Base-by-base conservation (phyloP, 371 early-diverging fungal genomes). In the Mortierella sp. region DNA sequence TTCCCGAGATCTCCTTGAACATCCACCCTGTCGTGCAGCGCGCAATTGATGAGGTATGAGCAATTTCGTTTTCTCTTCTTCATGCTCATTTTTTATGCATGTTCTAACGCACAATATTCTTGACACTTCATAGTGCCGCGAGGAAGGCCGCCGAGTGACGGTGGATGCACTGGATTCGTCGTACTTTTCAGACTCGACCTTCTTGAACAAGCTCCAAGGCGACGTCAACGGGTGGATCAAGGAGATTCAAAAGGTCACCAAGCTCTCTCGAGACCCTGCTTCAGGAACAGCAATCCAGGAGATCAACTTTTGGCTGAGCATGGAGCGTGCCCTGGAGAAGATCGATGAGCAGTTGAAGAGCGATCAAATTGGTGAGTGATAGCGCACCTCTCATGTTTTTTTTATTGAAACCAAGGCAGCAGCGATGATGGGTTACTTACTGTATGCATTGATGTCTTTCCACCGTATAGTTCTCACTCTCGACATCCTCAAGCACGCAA, bases 151-250 rank as follows among this genome's bases (percentile, higher is more conserved):
- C 69, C 91, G 95, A 67, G 92, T 93, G 5, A 93, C 94, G 0
- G 95, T 95, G 3, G 96, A 96, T 71, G 93, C 93, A 1, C 82
- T 97, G 53, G 96, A 95, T 44, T 78, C 92, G 0, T 86, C 84
- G 21, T 89, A 94, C 51, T 89, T 96, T 51, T 88, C 90, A 4
- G 98, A 99, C 81, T 95, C 98, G 0, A 88, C 92, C 3, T 96
- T 99, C 76, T 90, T 99, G 43, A 98, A 98, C 90, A 93, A 94
- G 83, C 91, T 99, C 40, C 98, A 98, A 84, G 90, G 93, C 61
- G 98, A 98, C 84, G 99, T 99, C 61, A 99, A 99, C 82, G 95
- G 95, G 10, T 99, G 99, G 99, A 97, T 99, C 88, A 98, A 97
- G 84, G 99, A 99, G 83, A 99, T 99, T 81, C 98, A 99, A 86